Conservation (phyloP, 768 basidiomycete genomes). For the Leucosporidium creatinivorum region DNA sequence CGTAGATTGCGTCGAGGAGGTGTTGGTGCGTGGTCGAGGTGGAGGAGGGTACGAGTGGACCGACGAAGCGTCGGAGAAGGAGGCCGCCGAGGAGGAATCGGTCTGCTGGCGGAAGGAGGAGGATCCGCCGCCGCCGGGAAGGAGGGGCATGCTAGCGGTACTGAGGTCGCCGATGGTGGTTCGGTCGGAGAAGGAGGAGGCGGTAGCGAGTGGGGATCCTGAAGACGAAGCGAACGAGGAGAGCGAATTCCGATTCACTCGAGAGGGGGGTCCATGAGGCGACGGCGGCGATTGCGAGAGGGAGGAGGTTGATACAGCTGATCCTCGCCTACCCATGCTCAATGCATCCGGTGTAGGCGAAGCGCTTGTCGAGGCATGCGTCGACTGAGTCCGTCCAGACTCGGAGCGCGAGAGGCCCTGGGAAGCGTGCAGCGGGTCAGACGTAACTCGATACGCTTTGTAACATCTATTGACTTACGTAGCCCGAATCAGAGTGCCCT, state of each 20-base stretch:
- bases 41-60: constrained; percentile 27
- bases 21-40: constrained; percentile 12
- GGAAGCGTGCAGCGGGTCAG: too few relatives aligned
- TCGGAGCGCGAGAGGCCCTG: too few relatives aligned
- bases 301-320: constrained; percentile 17
- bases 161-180: constrained; percentile 22
- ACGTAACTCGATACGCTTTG: too few relatives aligned
- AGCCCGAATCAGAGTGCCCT: too few relatives aligned
- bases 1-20: not conserved
- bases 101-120: constrained; percentile 4
- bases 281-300: constrained; percentile 10
- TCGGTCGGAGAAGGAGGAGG: constrained; percentile 15
- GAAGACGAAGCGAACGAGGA: not conserved
- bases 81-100: constrained; percentile 7
- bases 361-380: too few relatives aligned
- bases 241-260: not conserved
- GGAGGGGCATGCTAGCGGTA: constrained; percentile 18
- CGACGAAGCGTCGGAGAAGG: constrained; percentile 16
- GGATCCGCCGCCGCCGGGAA: not conserved
- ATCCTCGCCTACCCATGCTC: constrained; percentile 7
- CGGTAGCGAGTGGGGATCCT: constrained; percentile 13
- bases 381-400: too few relatives aligned
- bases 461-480: too few relatives aligned
- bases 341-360: too few relatives aligned
- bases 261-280: not conserved